Evolutionary conservation across 2,329 filamentous ascomycete genomes (phyloP).

Genomic region (Pseudogymnoascus sp.): DNA sequence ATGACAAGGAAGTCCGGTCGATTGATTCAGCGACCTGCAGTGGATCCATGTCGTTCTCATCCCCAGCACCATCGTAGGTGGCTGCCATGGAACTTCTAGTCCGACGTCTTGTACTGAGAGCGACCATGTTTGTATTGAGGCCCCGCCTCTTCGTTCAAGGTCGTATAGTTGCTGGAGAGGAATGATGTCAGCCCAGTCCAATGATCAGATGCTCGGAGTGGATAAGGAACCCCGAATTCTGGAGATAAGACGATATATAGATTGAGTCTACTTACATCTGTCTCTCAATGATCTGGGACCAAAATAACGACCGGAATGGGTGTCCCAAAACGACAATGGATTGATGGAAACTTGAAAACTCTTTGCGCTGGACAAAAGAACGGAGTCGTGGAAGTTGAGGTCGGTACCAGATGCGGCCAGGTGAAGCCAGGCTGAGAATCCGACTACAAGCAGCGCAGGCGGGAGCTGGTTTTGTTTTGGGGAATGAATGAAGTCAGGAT

Average conservation of each 20-base stretch:
- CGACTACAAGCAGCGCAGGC: neutral
- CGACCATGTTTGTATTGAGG: neutral
- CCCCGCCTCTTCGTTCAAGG: neutral
- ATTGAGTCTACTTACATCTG: neutral
- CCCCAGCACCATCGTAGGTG: slow-evolving; percentile 11
- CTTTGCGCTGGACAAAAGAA: neutral
- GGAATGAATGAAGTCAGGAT: neutral
- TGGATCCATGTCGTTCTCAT: slow-evolving; percentile 15
- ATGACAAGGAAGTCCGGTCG: slow-evolving; percentile 33
- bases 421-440: neutral
- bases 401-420: neutral
- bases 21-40: slow-evolving; percentile 15
- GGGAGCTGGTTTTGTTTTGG: neutral
- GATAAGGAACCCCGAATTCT: neutral
- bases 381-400: neutral
- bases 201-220: neutral
- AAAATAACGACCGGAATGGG: neutral
- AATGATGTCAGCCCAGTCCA: neutral
- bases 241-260: neutral
- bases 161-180: neutral
- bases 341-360: neutral
- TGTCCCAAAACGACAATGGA: neutral
- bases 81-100: slow-evolving; percentile 7
- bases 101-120: neutral
- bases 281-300: neutral